Base-by-base conservation (phyloP, 805 yeast genomes). In the Saturnispora dispora region DNA sequence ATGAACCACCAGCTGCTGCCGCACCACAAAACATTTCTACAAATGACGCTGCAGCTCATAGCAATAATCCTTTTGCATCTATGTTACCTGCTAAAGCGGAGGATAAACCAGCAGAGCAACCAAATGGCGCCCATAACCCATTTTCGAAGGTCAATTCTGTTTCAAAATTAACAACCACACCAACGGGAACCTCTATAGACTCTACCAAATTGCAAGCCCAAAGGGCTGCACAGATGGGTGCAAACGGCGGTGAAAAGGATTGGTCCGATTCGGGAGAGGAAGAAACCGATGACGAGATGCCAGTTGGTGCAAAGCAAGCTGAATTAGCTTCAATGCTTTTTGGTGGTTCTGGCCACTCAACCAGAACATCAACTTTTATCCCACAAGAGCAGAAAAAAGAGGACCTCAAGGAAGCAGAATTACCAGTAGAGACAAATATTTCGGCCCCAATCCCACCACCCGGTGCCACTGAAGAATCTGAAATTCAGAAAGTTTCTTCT, bases 171-270 rank as follows among this genome's bases (percentile, higher is more conserved):
- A 39, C 46, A 25, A 6, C 47, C 5, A 28, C 50, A 3, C 22
- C 52, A 36, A 53, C 53, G 13, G 40, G 79, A 13, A 56, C 60
- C 22, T 54, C 65, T 20, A 55, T 81, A 56, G 87, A 83, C 60
- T 69, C 77, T 0, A 72, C 72, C 54, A 78, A 79, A 53, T 78
- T 85, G 28, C 83, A 81, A 51, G 83, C 82, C 2, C 90, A 85
- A 65, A 73, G 93, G 65, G 79, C 77, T 27, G 78, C 86, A 7
- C 91, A 85, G 63, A 73, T 90, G 65, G 83, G 83, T 4, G 59
- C 69, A 41, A 67, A 68, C 8, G 66, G 62, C 27, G 71, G 68
- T 39, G 71, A 68, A 48, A 81, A 69, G 51, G 64, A 63, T 3
- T 63, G 67, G 60, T 60, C 66, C 2, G 79, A 79, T 54, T 79